These are phyloP conservation scores for Aristolochia californica DNA, from an alignment of 164 flowering plant genomes.

Conservation along the genomic window DNA sequence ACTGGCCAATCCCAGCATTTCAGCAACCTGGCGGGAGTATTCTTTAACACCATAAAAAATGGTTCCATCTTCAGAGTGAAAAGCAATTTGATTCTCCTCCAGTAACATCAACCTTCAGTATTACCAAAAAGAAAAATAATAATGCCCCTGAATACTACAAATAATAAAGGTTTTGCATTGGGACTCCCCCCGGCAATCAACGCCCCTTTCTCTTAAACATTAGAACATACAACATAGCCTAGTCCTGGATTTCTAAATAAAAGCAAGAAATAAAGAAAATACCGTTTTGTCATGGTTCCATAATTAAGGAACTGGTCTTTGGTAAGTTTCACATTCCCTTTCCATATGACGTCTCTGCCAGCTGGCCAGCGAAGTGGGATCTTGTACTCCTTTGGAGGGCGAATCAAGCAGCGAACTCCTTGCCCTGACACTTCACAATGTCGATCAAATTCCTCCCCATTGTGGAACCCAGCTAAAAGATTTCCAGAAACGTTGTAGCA, in stretches of 20 bases:
- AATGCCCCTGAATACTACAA: neutral
- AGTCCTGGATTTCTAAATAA: neutral
- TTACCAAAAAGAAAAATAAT: neutral
- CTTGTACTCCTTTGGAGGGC: constrained; percentile 91
- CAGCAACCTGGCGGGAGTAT: constrained; percentile 87
- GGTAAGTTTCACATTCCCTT: constrained; percentile 85
- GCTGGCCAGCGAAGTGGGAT: constrained; percentile 86
- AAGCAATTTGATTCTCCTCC: constrained; percentile 95
- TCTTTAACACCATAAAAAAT: constrained; percentile 81
- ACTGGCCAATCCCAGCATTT: constrained; percentile 82
- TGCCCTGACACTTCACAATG: constrained; percentile 60
- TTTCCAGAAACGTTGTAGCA: constrained; percentile 76
- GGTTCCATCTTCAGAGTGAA: constrained; percentile 81
- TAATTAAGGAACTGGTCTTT: constrained; percentile 89
- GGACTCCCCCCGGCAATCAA: no score
- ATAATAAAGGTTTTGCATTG: no score
- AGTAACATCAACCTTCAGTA: constrained; percentile 70
- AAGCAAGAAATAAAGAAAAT: neutral
- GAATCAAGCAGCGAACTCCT: constrained; percentile 48
- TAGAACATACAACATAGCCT: neutral
- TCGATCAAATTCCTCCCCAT: constrained; percentile 86
- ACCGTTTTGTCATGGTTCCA: constrained; percentile 97
- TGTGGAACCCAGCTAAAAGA: constrained; percentile 53
- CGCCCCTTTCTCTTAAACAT: neutral
- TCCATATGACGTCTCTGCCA: constrained; percentile 92